These are phyloP conservation scores for Lavandula angustifolia DNA, from an alignment of 257 asterid species.

Conservation along the genomic window DNA sequence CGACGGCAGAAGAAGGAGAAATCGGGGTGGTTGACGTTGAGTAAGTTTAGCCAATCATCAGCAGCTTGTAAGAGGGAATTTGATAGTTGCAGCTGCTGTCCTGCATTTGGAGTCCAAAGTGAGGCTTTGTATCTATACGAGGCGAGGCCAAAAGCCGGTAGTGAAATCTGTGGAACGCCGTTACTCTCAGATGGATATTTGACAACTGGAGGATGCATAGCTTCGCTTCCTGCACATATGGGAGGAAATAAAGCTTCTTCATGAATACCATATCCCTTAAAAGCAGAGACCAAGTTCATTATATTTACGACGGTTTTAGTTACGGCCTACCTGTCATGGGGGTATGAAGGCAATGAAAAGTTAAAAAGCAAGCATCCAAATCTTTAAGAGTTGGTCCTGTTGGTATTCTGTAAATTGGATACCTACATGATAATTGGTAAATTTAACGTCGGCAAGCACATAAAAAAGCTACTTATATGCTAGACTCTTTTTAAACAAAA, in stretches of 20 bases:
- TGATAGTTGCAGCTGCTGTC: slow-evolving; percentile 51
- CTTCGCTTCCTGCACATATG: slow-evolving; percentile 52
- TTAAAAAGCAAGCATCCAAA: slow-evolving; percentile 90
- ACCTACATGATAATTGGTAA: slow-evolving; percentile 48
- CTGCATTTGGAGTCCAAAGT: slow-evolving; percentile 71
- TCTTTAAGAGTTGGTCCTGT: slow-evolving; percentile 83
- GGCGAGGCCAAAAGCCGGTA: slow-evolving; percentile 88
- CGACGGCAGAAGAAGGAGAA: slow-evolving; percentile 79
- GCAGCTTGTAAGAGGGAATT: slow-evolving; percentile 69
- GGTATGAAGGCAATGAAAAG: slow-evolving; percentile 90
- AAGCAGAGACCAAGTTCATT: neutral
- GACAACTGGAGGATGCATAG: slow-evolving; percentile 42
- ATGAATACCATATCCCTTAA: neutral
- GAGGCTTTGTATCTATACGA: slow-evolving; percentile 71
- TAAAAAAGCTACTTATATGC: neutral
- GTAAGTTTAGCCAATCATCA: slow-evolving; percentile 57
- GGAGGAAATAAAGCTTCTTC: neutral
- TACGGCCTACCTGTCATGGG: slow-evolving; percentile 55
- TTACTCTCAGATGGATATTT: slow-evolving; percentile 52
- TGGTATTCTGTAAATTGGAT: slow-evolving; percentile 96
- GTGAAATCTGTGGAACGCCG: slow-evolving; percentile 57
- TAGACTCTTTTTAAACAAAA: slow-evolving; percentile 5
- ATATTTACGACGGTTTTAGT: neutral
- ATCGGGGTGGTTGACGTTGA: slow-evolving; percentile 85
- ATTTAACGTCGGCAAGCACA: neutral